Conservation (phyloP, 306 rosid genomes). For the Begonia loranthoides region DNA sequence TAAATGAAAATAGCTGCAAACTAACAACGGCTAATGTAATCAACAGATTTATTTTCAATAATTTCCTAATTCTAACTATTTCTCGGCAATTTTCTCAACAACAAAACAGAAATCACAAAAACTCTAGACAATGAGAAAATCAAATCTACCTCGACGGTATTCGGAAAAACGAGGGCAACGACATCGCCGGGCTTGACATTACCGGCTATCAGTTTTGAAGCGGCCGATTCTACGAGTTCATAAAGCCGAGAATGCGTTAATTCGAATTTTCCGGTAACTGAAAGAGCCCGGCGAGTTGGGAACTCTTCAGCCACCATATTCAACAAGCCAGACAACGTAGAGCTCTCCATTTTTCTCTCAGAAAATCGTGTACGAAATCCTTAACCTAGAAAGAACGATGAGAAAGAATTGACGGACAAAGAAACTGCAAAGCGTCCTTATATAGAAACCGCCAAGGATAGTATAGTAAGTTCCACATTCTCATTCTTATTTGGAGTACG, state of each 20-base stretch:
- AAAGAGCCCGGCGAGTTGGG: constrained; percentile 34
- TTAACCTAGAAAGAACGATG: not conserved
- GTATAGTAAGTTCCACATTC: not conserved
- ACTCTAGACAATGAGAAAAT: not conserved
- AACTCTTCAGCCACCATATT: constrained; percentile 15
- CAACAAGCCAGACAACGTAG: constrained; percentile 33
- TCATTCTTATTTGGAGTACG: not conserved
- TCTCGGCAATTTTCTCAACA: not conserved
- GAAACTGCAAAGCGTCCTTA: not conserved
- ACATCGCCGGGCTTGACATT: constrained; percentile 42
- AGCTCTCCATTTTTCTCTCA: constrained; percentile 13
- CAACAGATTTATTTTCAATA: too few relatives aligned
- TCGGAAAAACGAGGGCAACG: constrained; percentile 51
- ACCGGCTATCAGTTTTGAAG: constrained; percentile 18
- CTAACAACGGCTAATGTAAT: too few relatives aligned
- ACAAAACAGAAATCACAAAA: not conserved
- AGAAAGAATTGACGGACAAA: not conserved
- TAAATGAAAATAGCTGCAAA: too few relatives aligned
- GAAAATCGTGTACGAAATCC: not conserved
- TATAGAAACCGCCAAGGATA: not conserved
- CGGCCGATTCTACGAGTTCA: constrained; percentile 32
- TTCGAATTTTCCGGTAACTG: constrained; percentile 33
- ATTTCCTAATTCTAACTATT: too few relatives aligned
- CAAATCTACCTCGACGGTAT: constrained; percentile 36
- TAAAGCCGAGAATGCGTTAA: constrained; percentile 31